Conservation (phyloP, 176 grass and related monocot genomes). For the Urochloa ruziziensis region DNA sequence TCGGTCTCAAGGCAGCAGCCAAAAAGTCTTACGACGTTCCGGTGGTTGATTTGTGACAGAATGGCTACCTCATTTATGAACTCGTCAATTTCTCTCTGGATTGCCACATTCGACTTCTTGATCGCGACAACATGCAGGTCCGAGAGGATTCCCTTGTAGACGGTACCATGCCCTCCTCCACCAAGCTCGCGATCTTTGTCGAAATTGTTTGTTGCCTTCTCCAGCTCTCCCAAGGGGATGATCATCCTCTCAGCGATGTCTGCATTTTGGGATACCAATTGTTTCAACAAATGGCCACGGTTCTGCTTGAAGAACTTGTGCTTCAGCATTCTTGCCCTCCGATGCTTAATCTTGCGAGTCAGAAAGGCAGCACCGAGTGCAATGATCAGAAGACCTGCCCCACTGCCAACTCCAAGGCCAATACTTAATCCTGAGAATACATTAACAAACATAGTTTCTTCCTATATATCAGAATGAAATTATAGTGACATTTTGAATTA, state of each 20-base stretch:
- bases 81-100: conserved; percentile 51
- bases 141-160: conserved; percentile 51
- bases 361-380: conserved; percentile 19
- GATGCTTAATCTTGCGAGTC: conserved; percentile 12
- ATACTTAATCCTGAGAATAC: conserved; percentile 41
- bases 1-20: no score
- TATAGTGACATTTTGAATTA: no score
- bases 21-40: conserved; percentile 29
- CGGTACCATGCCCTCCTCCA: conserved; percentile 39
- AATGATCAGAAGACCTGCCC: conserved; percentile 28
- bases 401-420: conserved; percentile 45
- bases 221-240: conserved; percentile 40
- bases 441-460: neutral
- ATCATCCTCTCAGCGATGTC: conserved; percentile 56
- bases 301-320: conserved; percentile 50
- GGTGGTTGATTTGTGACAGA: conserved; percentile 54
- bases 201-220: conserved; percentile 20
- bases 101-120: conserved; percentile 48
- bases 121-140: conserved; percentile 49
- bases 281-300: conserved; percentile 34
- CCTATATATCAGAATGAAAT: no score
- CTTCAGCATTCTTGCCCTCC: conserved; percentile 24
- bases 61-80: conserved; percentile 63
- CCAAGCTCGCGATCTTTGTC: neutral
- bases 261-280: conserved; percentile 41